These are phyloP conservation scores for Cyclocybe cylindracea DNA, from an alignment of 768 basidiomycete genomes.

Conservation along the genomic window DNA sequence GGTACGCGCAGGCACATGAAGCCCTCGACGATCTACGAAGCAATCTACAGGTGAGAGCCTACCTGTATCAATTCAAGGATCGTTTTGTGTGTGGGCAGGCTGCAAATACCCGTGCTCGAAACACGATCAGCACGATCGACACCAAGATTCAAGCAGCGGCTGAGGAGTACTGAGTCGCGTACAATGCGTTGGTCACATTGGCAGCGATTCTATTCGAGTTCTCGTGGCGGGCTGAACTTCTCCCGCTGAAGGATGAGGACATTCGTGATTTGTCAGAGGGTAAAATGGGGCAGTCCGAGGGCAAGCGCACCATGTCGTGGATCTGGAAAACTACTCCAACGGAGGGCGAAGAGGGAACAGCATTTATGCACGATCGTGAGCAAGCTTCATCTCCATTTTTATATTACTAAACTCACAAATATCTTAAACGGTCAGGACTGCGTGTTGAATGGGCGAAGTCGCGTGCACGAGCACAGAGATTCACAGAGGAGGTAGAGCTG, in stretches of 20 bases:
- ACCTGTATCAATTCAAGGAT: slow-evolving; percentile 21
- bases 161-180: slow-evolving; percentile 17
- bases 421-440: slow-evolving; percentile 7
- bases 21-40: slow-evolving; percentile 17
- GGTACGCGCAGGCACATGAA: slow-evolving; percentile 25
- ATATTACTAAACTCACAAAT: neutral
- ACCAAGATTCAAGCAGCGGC: slow-evolving; percentile 13
- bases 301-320: slow-evolving; percentile 6
- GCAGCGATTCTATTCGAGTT: neutral
- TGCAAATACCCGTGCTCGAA: slow-evolving; percentile 22
- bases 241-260: slow-evolving; percentile 12
- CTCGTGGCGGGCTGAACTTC: slow-evolving; percentile 18
- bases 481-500: slow-evolving; percentile 21
- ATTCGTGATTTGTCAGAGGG: slow-evolving; percentile 18
- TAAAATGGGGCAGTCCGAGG: slow-evolving; percentile 5
- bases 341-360: slow-evolving; percentile 1
- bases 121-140: slow-evolving; percentile 14
- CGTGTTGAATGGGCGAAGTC: slow-evolving; percentile 21
- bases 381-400: neutral
- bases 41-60: slow-evolving; percentile 21
- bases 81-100: slow-evolving; percentile 18
- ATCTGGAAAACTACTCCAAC: slow-evolving; percentile 11
- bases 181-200: slow-evolving; percentile 11
- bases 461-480: slow-evolving; percentile 14
- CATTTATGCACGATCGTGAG: slow-evolving; percentile 10